Conservation (phyloP, 2,329 filamentous ascomycete genomes). For the Onygenales sp. region DNA sequence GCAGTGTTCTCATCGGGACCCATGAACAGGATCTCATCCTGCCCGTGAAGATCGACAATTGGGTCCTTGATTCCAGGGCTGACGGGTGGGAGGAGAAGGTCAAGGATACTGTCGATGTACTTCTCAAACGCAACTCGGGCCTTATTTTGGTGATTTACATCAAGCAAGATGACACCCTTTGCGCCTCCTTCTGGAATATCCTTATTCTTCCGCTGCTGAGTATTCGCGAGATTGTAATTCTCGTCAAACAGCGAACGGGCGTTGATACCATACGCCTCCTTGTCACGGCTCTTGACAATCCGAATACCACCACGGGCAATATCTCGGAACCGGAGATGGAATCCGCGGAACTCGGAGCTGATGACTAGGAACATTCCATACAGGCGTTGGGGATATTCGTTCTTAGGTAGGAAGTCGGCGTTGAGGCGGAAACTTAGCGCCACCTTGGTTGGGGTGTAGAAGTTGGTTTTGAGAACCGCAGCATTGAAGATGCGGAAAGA, state of each 20-base stretch:
- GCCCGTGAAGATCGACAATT: slow-evolving; percentile 88
- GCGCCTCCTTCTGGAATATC: slow-evolving; percentile 97
- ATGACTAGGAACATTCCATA: slow-evolving; percentile 99
- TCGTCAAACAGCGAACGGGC: slow-evolving; percentile 94
- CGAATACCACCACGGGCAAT: slow-evolving; percentile 95
- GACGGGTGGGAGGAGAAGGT: slow-evolving; percentile 77
- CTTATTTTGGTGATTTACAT: slow-evolving; percentile 90
- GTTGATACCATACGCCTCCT: slow-evolving; percentile 93
- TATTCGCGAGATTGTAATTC: slow-evolving; percentile 97
- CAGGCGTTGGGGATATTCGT: slow-evolving; percentile 86
- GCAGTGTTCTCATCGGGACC: slow-evolving; percentile 98
- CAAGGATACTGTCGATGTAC: slow-evolving; percentile 97
- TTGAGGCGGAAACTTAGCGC: slow-evolving; percentile 93
- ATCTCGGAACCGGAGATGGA: slow-evolving; percentile 94
- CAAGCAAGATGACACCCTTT: slow-evolving; percentile 93
- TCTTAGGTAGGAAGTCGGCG: slow-evolving; percentile 66
- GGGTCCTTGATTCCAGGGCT: slow-evolving; percentile 98
- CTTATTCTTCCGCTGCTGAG: slow-evolving; percentile 99
- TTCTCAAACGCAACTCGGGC: slow-evolving; percentile 91
- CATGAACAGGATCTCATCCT: slow-evolving; percentile 97
- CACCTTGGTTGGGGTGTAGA: slow-evolving; percentile 96
- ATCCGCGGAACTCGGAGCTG: slow-evolving; percentile 90
- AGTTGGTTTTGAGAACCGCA: slow-evolving; percentile 90
- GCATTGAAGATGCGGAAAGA: slow-evolving; percentile 95
- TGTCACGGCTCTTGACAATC: slow-evolving; percentile 95